Percentiles rank a stretch among this genome's conserved stretches.
These are phyloP conservation scores for Mycosarcoma mackinlayi DNA, from an alignment of 1,284 basidiomycete species.

Conservation along the genomic window DNA sequence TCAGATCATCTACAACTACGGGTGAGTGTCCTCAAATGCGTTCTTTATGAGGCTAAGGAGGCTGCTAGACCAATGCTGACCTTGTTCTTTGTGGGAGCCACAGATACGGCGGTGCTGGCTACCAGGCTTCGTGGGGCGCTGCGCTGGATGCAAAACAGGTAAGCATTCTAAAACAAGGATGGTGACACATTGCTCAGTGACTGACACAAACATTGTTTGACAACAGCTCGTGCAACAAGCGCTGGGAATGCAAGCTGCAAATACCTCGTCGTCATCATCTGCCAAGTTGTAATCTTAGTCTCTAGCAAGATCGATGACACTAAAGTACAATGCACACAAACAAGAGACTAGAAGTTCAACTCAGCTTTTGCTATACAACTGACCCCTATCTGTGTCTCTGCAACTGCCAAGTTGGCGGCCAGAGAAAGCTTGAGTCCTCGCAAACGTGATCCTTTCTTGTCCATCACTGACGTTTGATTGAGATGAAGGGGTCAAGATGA, in stretches of 20 bases:
- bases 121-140: slow-evolving; percentile 62
- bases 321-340: too few relatives aligned
- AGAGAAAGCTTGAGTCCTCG: too few relatives aligned
- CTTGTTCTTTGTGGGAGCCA: background rate
- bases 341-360: too few relatives aligned
- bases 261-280: background rate
- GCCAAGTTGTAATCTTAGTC: slow-evolving; percentile 2
- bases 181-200: background rate
- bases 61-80: background rate
- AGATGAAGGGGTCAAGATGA: background rate
- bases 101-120: slow-evolving; percentile 52
- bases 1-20: slow-evolving; percentile 42
- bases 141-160: slow-evolving; percentile 46
- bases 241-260: background rate
- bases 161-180: background rate
- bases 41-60: background rate
- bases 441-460: too few relatives aligned
- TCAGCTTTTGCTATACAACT: too few relatives aligned
- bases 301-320: background rate
- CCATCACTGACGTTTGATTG: too few relatives aligned
- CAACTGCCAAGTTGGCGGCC: too few relatives aligned
- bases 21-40: slow-evolving; percentile 3
- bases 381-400: too few relatives aligned
- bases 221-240: slow-evolving; percentile 32
- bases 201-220: background rate